phyloP scores from a whole-genome alignment of 805 yeast genomes.

The Kurtzmaniella fragi region DNA sequence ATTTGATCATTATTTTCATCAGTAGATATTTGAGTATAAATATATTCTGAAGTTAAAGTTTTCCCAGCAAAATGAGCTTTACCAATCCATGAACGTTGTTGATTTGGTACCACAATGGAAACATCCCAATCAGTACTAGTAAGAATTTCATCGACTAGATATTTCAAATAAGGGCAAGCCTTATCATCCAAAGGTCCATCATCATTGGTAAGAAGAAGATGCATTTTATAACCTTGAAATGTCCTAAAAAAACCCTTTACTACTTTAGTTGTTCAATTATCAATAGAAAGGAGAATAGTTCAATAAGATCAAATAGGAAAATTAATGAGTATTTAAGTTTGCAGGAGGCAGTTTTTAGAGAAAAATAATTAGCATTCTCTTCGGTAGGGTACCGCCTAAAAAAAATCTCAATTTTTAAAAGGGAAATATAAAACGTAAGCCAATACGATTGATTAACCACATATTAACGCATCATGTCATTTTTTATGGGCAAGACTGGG shows the following conservation, averaged over 20 bases:
- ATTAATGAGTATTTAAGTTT: background rate
- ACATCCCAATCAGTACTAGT: slow-evolving; percentile 76
- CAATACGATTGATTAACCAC: background rate
- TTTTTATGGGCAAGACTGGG: slow-evolving; percentile 48
- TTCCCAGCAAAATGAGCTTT: slow-evolving; percentile 91
- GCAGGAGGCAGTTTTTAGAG: too few relatives aligned
- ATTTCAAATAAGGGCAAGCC: slow-evolving; percentile 81
- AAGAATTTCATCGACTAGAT: slow-evolving; percentile 65
- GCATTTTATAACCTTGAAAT: slow-evolving; percentile 29
- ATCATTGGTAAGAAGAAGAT: slow-evolving; percentile 73
- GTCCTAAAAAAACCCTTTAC: background rate
- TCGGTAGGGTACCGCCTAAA: background rate
- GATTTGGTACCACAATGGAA: slow-evolving; percentile 80
- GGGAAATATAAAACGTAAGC: background rate
- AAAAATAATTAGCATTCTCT: too few relatives aligned
- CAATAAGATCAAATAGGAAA: too few relatives aligned
- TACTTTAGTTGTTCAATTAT: too few relatives aligned
- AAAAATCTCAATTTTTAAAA: background rate
- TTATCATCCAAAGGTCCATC: slow-evolving; percentile 88
- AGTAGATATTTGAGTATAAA: slow-evolving; percentile 48
- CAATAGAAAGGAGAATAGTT: too few relatives aligned
- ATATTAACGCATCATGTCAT: slow-evolving; percentile 45
- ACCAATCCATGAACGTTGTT: slow-evolving; percentile 92
- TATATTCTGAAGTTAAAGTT: slow-evolving; percentile 53
- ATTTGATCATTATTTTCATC: slow-evolving; percentile 29